Base-by-base conservation (phyloP, 495 filamentous ascomycete genomes). In the Monascus purpureus region DNA sequence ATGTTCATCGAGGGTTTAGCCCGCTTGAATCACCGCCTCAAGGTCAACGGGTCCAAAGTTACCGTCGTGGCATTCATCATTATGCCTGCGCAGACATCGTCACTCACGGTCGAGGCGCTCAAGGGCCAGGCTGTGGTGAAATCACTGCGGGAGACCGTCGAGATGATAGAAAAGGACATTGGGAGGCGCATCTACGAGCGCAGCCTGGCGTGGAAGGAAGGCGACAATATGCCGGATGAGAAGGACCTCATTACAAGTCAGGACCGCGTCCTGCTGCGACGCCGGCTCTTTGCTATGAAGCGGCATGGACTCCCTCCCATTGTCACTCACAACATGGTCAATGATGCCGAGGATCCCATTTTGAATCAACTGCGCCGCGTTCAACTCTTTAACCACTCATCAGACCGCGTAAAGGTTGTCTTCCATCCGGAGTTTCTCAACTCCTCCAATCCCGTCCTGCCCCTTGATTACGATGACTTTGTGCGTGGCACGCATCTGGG, bases 11-110 rank as follows among this genome's bases (percentile, higher is more conserved):
- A 97, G 52, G 88, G 84, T 0, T 64, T 97, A 26, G 90, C 90
- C 13, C 80, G 90, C 20, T 63, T 97, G 42, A 96, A 97, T 58
- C 87, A 95, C 61, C 73, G 78, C 20, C 70, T 97, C 35, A 97
- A 96, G 66, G 53, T 58, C 33, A 57, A 73, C 15, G 80, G 82
- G 12, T 94, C 86, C 39, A 90, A 87, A 57, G 93, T 72, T 46
- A 97, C 90, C 1, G 80, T 97, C 13, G 92, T 97, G n/a, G 87
- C 90, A 11, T 97, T 97, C 50, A 81, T 97, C 47, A 95, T 97
- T 52, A 93, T 96, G 86, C 92, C 92, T 3, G 90, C 90, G 2
- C 85, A 96, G 55, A 95, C 90, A n/a, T 77, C 83, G 6, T 95
- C 90, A 0, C 61, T 97, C 32, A 93, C 92, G 0, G 90, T 97